These are phyloP conservation scores for Trichophyton benhamiae DNA, from an alignment of 2,329 filamentous ascomycete species.

Conservation along the genomic window DNA sequence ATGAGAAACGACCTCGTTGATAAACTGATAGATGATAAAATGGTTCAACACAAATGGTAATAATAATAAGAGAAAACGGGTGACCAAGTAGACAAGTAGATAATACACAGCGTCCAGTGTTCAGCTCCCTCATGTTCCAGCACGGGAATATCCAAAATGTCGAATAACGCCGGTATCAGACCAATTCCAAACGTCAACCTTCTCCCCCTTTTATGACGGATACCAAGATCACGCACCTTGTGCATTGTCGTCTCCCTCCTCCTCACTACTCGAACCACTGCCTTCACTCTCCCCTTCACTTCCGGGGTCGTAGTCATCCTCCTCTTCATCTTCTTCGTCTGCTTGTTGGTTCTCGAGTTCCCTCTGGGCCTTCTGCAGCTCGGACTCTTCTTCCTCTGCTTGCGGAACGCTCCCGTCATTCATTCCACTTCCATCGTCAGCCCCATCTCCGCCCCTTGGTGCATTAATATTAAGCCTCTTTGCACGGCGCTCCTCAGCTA, in stretches of 20 bases:
- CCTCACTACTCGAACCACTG: constrained; percentile 34
- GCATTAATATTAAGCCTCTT: constrained; percentile 46
- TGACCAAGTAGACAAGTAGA: neutral
- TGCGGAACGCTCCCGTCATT: constrained; percentile 7
- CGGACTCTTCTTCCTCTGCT: constrained; percentile 42
- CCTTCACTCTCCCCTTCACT: constrained; percentile 38
- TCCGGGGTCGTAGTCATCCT: constrained; percentile 42
- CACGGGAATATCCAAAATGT: neutral
- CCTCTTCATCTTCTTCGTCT: constrained; percentile 37
- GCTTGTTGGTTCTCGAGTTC: constrained; percentile 28
- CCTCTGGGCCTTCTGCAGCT: constrained; percentile 46
- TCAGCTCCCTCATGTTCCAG: neutral
- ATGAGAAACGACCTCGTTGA: neutral
- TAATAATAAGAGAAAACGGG: neutral
- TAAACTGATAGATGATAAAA: neutral
- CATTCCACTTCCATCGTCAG: neutral
- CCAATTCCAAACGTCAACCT: neutral
- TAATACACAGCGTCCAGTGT: neutral
- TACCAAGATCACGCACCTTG: neutral
- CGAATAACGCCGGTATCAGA: neutral
- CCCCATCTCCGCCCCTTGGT: constrained; percentile 20
- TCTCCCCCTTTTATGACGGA: neutral
- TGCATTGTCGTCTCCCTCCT: constrained; percentile 23
- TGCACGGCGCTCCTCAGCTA: constrained; percentile 48
- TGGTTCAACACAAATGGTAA: neutral